Evolutionary conservation across 2,329 filamentous ascomycete genomes (phyloP).

Genomic region (Ophiosphaerella herpotricha): DNA sequence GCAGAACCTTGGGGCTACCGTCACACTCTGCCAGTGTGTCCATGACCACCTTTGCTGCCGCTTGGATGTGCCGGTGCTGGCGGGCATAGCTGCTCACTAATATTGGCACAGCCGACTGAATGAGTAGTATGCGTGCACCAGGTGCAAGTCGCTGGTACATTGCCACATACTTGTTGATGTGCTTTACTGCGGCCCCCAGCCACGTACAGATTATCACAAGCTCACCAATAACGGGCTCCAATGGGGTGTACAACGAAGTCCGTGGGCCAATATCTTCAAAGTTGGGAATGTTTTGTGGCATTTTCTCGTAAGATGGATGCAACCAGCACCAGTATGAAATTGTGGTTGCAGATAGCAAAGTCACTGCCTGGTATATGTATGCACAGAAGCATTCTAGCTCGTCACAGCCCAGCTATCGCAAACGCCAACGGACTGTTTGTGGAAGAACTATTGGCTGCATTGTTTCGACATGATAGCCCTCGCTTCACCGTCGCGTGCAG

Average conservation of each 20-base stretch:
- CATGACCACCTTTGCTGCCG: constrained; percentile 12
- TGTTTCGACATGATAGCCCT: no score
- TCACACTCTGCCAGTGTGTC: constrained; percentile 7
- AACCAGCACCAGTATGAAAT: no score
- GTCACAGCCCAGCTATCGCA: no score
- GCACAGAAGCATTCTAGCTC: no score
- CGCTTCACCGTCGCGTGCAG: no score
- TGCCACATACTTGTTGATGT: constrained; percentile 23
- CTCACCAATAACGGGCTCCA: constrained; percentile 1
- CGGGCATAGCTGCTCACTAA: constrained; percentile 7
- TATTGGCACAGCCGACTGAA: constrained; percentile 11
- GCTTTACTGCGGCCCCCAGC: constrained; percentile 19
- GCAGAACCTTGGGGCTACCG: no score
- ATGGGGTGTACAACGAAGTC: constrained; percentile 10
- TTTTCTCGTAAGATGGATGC: background rate
- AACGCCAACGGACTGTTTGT: no score
- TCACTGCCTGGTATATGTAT: no score
- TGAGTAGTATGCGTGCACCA: constrained; percentile 16
- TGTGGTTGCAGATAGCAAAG: no score
- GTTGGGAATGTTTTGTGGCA: background rate
- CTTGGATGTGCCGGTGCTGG: constrained; percentile 12
- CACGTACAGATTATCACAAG: constrained; percentile 24
- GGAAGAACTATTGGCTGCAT: no score
- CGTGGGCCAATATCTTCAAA: constrained; percentile 4
- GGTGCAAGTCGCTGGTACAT: constrained; percentile 14